phyloP scores from a whole-genome alignment of 441 rosid species.

The Populus hybrid region DNA sequence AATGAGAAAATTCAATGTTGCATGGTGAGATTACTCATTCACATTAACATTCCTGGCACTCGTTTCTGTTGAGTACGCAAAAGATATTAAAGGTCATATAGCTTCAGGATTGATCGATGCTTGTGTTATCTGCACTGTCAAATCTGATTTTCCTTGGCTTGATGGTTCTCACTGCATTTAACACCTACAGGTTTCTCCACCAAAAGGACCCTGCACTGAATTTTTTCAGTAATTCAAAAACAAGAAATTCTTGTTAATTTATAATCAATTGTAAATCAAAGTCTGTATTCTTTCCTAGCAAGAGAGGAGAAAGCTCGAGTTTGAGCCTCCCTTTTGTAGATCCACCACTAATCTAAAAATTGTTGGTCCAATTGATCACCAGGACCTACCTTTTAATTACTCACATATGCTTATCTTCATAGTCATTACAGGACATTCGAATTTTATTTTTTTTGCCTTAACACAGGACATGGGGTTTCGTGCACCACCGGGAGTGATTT shows the following conservation, averaged over 20 bases:
- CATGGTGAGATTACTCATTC: slow-evolving; percentile 70
- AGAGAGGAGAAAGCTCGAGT: too few relatives aligned
- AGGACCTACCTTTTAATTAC: neutral
- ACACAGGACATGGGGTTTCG: too few relatives aligned
- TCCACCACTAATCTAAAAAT: too few relatives aligned
- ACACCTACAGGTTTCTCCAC: slow-evolving; percentile 25
- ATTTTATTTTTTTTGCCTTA: too few relatives aligned
- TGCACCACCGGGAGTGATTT: too few relatives aligned
- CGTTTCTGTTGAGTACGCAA: slow-evolving; percentile 46
- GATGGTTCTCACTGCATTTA: slow-evolving; percentile 46
- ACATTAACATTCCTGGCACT: slow-evolving; percentile 48
- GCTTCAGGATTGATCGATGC: slow-evolving; percentile 36
- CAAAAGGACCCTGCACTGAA: slow-evolving; percentile 32
- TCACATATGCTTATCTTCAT: too few relatives aligned
- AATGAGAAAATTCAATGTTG: slow-evolving; percentile 52
- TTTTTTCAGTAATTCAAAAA: slow-evolving; percentile 11
- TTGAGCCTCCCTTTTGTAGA: too few relatives aligned
- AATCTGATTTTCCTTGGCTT: slow-evolving; percentile 44
- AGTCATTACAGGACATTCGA: too few relatives aligned
- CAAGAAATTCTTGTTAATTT: slow-evolving; percentile 12
- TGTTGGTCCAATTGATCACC: neutral
- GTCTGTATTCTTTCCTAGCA: too few relatives aligned
- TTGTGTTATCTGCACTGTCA: slow-evolving; percentile 40
- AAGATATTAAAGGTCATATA: slow-evolving; percentile 32
- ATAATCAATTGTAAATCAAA: neutral